Evolutionary conservation across 495 filamentous ascomycete genomes (phyloP).

Genomic region (Alectoria sarmentosa): DNA sequence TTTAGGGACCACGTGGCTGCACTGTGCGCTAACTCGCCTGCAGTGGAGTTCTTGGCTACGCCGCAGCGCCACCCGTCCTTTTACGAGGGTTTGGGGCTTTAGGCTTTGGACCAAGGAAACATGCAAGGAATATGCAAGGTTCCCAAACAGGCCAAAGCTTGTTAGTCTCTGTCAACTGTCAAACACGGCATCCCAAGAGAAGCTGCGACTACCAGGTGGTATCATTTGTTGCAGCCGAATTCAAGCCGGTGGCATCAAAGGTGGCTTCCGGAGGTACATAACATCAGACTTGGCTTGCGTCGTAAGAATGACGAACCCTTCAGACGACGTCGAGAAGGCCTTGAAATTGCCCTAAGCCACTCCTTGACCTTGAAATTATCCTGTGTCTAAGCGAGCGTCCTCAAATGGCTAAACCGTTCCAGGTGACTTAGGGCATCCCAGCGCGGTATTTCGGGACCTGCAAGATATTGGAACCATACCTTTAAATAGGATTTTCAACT

Average conservation of each 20-base stretch:
- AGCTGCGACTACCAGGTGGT: background rate
- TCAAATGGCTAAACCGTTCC: background rate
- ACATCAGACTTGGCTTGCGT: background rate
- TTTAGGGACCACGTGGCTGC: background rate
- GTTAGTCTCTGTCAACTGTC: background rate
- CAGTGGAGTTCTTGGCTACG: background rate
- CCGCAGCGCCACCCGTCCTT: conserved; percentile 2
- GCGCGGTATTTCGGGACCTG: background rate
- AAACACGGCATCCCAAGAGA: too few relatives aligned
- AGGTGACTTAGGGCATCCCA: background rate
- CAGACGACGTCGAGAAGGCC: background rate
- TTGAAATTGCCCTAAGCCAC: background rate
- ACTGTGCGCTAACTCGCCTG: background rate
- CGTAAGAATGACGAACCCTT: background rate
- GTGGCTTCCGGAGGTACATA: background rate
- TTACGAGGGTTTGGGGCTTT: background rate
- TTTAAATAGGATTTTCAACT: too few relatives aligned
- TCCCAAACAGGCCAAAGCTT: background rate
- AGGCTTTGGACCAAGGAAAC: background rate
- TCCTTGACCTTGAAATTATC: background rate
- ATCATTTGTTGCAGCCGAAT: background rate
- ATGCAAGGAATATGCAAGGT: background rate
- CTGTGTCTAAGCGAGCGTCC: background rate
- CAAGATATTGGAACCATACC: background rate
- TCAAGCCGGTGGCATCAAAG: background rate